Percentiles rank a stretch among this genome's conserved stretches.
phyloP scores from a whole-genome alignment of 148 eudicot species.

The Nyssa sinensis region DNA sequence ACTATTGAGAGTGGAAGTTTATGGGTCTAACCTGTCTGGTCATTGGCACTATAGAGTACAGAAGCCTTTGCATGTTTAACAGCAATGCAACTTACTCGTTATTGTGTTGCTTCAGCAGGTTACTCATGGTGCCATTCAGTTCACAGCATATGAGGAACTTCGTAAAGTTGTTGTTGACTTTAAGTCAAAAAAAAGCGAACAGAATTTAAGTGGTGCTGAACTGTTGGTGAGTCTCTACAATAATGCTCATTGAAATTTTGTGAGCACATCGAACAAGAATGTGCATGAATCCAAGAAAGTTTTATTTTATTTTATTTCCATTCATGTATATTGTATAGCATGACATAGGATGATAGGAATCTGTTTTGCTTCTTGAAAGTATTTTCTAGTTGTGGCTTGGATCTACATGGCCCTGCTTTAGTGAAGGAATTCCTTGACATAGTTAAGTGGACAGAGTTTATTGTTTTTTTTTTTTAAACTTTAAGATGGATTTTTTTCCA shows the following conservation, averaged over 20 bases:
- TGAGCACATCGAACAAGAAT: neutral
- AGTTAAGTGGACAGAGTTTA: neutral
- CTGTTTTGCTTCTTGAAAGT: neutral
- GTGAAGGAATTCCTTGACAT: slow-evolving; percentile 1
- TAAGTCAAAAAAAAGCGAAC: slow-evolving; percentile 36
- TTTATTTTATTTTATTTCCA: neutral
- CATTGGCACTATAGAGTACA: neutral
- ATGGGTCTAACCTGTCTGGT: neutral
- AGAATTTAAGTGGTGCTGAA: slow-evolving; percentile 29
- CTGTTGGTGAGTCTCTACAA: slow-evolving; percentile 53
- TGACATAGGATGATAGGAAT: neutral
- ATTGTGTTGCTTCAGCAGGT: slow-evolving; percentile 71
- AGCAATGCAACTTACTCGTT: neutral
- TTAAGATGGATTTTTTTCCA: neutral
- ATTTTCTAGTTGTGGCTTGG: neutral
- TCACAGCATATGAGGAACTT: slow-evolving; percentile 92
- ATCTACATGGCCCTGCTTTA: neutral
- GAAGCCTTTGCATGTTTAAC: neutral
- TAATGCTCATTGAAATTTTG: neutral
- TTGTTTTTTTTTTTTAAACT: neutral
- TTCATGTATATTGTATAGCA: neutral
- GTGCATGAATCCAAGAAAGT: neutral
- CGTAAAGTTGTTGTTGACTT: slow-evolving; percentile 55
- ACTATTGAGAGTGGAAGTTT: neutral
- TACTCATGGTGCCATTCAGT: slow-evolving; percentile 98